phyloP scores from a whole-genome alignment of 306 rosid species.

The Arachis stenosperma region DNA sequence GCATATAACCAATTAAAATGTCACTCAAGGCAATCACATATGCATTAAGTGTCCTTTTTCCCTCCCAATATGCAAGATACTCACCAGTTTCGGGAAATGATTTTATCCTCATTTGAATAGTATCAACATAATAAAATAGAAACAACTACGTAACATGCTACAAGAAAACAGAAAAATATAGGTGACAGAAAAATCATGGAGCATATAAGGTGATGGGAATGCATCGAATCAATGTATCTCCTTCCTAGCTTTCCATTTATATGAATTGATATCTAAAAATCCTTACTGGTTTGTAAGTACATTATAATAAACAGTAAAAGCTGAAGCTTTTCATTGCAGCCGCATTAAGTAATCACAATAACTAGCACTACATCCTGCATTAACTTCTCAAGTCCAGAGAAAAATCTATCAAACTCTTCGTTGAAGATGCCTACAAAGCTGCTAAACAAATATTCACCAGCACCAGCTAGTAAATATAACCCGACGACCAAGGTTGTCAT shows the following conservation, averaged over 20 bases:
- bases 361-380: slow-evolving; percentile 1
- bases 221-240: neutral
- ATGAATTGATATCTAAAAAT: slow-evolving; percentile 3
- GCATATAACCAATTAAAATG: neutral
- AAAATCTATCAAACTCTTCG: neutral
- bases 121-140: neutral
- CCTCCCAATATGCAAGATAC: neutral
- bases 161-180: neutral
- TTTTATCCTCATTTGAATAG: neutral
- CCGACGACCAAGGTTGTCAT: neutral
- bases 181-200: neutral
- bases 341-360: slow-evolving; percentile 20
- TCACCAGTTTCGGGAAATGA: neutral
- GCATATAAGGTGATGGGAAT: neutral
- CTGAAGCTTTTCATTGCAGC: neutral
- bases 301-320: slow-evolving; percentile 3
- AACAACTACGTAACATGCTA: neutral
- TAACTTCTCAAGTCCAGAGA: neutral
- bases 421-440: neutral
- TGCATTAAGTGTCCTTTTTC: neutral
- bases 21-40: neutral
- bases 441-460: neutral
- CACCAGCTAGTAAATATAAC: neutral
- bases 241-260: slow-evolving; percentile 20
- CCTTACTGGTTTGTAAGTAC: neutral